Percentiles rank a stretch among this genome's conserved stretches.
phyloP scores from a whole-genome alignment of 148 eudicot genomes.

The Salicornia ramosissima region DNA sequence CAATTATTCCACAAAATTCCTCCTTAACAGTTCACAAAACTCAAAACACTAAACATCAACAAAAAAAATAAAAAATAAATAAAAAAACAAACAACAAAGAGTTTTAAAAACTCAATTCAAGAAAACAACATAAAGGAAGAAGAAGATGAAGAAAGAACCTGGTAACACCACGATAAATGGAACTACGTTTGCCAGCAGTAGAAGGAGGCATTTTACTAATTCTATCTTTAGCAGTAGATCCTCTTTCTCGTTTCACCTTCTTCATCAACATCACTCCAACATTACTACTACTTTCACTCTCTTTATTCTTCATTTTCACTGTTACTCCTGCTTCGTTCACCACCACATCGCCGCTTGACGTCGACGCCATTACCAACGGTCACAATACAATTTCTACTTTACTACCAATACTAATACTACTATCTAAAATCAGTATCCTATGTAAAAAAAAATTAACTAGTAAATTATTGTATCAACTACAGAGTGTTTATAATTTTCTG shows the following conservation, averaged over 20 bases:
- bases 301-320: constrained; percentile 33
- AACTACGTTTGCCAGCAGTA: constrained; percentile 98
- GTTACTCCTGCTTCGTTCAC: constrained; percentile 19
- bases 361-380: constrained; percentile 31
- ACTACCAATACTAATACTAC: background rate
- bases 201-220: constrained; percentile 98
- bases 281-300: constrained; percentile 26
- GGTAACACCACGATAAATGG: constrained; percentile 96
- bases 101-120: background rate
- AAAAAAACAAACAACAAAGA: too few relatives aligned
- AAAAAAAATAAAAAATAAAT: background rate
- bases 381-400: background rate
- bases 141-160: constrained; percentile 37
- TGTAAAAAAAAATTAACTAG: too few relatives aligned
- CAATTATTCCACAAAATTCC: too few relatives aligned
- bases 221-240: constrained; percentile 94
- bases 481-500: too few relatives aligned
- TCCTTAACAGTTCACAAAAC: too few relatives aligned
- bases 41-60: too few relatives aligned
- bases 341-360: constrained; percentile 30
- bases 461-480: too few relatives aligned
- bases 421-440: too few relatives aligned
- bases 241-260: constrained; percentile 69
- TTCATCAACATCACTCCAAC: constrained; percentile 42
- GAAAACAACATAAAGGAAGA: background rate